Evolutionary conservation across 1,139 yeast genomes (phyloP), one percentile per base, ranked within the genome.

Genomic region (Kodamaea plutei): DNA sequence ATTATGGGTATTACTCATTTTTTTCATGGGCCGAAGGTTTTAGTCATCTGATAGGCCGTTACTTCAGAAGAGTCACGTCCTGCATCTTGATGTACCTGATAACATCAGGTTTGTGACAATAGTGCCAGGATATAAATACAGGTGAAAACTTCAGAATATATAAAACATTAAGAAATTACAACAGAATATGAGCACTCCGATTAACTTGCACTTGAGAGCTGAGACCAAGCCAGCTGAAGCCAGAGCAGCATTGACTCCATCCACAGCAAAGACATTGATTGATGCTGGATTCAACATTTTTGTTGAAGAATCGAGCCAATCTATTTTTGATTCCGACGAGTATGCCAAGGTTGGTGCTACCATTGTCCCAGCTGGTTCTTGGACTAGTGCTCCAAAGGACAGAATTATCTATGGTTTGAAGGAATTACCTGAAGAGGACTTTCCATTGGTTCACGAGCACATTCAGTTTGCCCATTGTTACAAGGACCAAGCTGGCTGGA

Each of bases 391-490:
- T 26, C 97, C 98, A 40, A 71, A 71, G 45, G 95, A 89, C 46
- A 76, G 96, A 56, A 77, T 89, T 39, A 84, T 93, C 45, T 70
- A 84, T 48, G 99, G 98, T 2, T 77, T 93, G 63, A 91, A 91
- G 66, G 98, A 91, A 61, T 73, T 91, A 55, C 96, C 96, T 22
- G 97, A 89, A 63, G 96, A 89, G 48, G 69, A 79, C 20, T 91
- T 89, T 75, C 98, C 98, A 21, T 73, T 91, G 42, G 74, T 83
- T 31, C 97, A 93, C 57, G 95, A 89, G 58, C 98, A 93, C 61
- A 85, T 91, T 42, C 97, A 89, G 64, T 91, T 91, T 65, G 98
- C 98, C 30, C 99, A 91, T 63, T 93, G 98, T 66, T 93, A 89
- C 68, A 93, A 91, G 69, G 76, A 89, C 61, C 98, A 91, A 66